phyloP scores from a whole-genome alignment of 2,329 filamentous ascomycete genomes.

The Paramyrothecium roridum region DNA sequence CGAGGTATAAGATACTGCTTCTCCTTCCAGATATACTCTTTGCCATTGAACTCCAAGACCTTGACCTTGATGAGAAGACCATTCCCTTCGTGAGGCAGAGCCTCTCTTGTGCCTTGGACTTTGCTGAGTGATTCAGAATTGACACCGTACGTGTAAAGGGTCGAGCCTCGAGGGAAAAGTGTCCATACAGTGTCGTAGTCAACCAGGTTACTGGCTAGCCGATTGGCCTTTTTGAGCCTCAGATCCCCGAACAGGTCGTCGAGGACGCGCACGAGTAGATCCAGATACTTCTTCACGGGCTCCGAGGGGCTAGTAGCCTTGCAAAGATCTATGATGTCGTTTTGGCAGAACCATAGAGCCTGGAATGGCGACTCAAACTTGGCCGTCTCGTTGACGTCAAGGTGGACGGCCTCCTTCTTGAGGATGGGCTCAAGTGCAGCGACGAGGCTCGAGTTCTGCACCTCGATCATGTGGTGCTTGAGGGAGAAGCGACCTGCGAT shows the following conservation, averaged over 20 bases:
- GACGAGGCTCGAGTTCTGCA: slow-evolving; percentile 40
- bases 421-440: slow-evolving; percentile 39
- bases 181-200: slow-evolving; percentile 41
- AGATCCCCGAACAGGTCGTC: slow-evolving; percentile 40
- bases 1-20: slow-evolving; percentile 21
- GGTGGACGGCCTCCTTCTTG: slow-evolving; percentile 34
- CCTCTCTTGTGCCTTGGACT: slow-evolving; percentile 30
- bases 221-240: slow-evolving; percentile 28
- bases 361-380: slow-evolving; percentile 37
- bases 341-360: slow-evolving; percentile 40
- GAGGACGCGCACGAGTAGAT: slow-evolving; percentile 35
- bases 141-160: slow-evolving; percentile 33
- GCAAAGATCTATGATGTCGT: slow-evolving; percentile 33
- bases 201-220: slow-evolving; percentile 34
- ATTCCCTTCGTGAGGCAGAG: slow-evolving; percentile 3
- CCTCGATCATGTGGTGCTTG: slow-evolving; percentile 35
- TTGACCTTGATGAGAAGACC: slow-evolving; percentile 25
- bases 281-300: slow-evolving; percentile 32
- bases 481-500: slow-evolving; percentile 34
- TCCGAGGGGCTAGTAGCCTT: slow-evolving; percentile 17
- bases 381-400: slow-evolving; percentile 32
- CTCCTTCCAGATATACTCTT: slow-evolving; percentile 37
- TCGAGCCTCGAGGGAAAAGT: slow-evolving; percentile 35
- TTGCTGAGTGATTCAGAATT: slow-evolving; percentile 39
- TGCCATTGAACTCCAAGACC: slow-evolving; percentile 35